These are phyloP conservation scores for Isoetes taiwanensis DNA, from an alignment of 75 land plant species.

Conservation along the genomic window DNA sequence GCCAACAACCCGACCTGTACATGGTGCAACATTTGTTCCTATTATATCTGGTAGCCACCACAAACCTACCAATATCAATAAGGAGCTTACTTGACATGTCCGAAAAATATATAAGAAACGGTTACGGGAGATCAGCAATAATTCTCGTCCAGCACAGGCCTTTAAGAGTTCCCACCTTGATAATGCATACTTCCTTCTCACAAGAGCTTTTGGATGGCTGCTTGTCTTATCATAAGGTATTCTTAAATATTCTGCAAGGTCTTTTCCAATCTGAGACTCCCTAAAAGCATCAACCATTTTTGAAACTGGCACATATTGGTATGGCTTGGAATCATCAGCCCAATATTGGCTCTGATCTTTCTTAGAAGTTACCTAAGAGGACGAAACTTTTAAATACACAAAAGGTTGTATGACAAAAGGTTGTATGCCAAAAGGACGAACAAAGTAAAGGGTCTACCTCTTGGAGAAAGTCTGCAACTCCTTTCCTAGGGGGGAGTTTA, in stretches of 20 bases:
- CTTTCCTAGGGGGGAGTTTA: conserved; percentile 55
- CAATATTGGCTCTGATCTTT: conserved; percentile 88
- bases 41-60: not conserved
- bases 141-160: conserved; percentile 45
- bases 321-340: conserved; percentile 40
- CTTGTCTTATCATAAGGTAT: conserved; percentile 33
- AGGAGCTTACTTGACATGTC: conserved; percentile 57
- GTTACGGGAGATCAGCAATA: conserved; percentile 40
- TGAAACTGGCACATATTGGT: conserved; percentile 40
- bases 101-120: conserved; percentile 55
- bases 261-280: conserved; percentile 34
- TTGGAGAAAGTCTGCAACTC: conserved; percentile 46
- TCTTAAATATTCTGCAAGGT: conserved; percentile 17
- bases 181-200: conserved; percentile 31
- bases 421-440: not conserved
- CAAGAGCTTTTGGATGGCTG: conserved; percentile 48
- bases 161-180: conserved; percentile 38
- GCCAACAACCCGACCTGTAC: conserved; percentile 57
- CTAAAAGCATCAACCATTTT: conserved; percentile 40
- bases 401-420: not conserved
- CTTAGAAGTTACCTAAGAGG: conserved; percentile 53
- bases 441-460: not conserved
- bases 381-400: not conserved
- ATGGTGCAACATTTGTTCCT: not conserved
- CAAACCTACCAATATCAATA: not conserved